phyloP scores from a whole-genome alignment of 2,329 filamentous ascomycete genomes.

The Phaeosphaeriaceae sp. region DNA sequence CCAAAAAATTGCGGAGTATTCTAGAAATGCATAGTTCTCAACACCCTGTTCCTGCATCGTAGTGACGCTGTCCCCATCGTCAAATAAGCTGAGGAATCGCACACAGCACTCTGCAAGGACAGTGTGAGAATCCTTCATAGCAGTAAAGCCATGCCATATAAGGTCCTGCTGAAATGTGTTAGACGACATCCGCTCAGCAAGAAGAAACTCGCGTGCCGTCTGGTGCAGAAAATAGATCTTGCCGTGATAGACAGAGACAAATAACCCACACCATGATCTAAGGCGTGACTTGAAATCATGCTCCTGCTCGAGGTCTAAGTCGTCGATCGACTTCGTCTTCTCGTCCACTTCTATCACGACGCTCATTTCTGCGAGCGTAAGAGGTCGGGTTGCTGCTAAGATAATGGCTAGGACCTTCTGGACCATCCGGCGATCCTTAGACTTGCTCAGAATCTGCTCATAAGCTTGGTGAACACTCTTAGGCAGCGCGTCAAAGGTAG shows the following conservation, averaged over 20 bases:
- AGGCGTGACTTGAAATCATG: slow-evolving; percentile 16
- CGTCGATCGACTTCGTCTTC: slow-evolving; percentile 4
- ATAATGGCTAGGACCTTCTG: slow-evolving; percentile 15
- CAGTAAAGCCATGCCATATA: slow-evolving; percentile 12
- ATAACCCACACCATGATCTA: slow-evolving; percentile 17
- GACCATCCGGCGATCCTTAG: slow-evolving; percentile 14
- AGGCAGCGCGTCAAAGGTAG: slow-evolving; percentile 12
- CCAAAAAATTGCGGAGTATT: slow-evolving; percentile 18
- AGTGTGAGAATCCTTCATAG: slow-evolving; percentile 11
- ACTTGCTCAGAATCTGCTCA: slow-evolving; percentile 20
- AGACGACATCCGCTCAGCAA: slow-evolving; percentile 9
- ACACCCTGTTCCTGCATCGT: background rate
- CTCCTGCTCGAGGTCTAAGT: slow-evolving; percentile 16
- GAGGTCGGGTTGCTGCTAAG: slow-evolving; percentile 15
- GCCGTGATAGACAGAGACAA: slow-evolving; percentile 16
- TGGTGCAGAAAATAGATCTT: slow-evolving; percentile 21
- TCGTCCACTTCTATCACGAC: slow-evolving; percentile 14
- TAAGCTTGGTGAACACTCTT: slow-evolving; percentile 19
- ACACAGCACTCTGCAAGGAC: slow-evolving; percentile 17
- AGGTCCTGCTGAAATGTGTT: slow-evolving; percentile 4
- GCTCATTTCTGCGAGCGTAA: slow-evolving; percentile 20
- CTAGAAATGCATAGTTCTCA: slow-evolving; percentile 4
- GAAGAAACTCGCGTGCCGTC: slow-evolving; percentile 20
- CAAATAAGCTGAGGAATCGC: slow-evolving; percentile 15
- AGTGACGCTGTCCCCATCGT: slow-evolving; percentile 2